Evolutionary conservation across 257 asterid species (phyloP).

Genomic region (Solanum medicagineum): DNA sequence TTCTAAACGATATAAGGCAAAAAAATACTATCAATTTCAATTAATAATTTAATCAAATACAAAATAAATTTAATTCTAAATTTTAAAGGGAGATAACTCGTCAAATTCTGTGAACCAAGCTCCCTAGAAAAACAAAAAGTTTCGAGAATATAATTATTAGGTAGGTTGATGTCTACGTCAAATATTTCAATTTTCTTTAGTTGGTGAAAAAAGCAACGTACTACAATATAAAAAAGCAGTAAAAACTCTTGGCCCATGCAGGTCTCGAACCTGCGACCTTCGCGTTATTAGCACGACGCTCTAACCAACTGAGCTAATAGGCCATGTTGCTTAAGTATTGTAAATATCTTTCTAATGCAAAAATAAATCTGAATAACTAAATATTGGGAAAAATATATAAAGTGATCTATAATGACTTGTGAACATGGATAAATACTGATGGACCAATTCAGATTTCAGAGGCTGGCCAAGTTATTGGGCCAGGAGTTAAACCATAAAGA

Average conservation of each 20-base stretch:
- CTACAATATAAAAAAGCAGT: too few species aligned
- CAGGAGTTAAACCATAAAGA: too few species aligned
- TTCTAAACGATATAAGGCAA: background rate
- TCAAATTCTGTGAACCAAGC: too few species aligned
- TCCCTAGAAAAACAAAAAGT: background rate
- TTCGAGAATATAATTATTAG: background rate
- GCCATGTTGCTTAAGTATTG: background rate
- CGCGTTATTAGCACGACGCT: constrained; percentile 30
- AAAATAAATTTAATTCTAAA: background rate
- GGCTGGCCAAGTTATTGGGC: too few species aligned
- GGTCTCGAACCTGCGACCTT: constrained; percentile 22
- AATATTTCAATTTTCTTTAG: background rate
- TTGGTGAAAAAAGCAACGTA: background rate
- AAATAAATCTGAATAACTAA: too few species aligned
- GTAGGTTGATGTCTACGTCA: background rate
- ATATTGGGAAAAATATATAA: too few species aligned
- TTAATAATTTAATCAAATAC: background rate
- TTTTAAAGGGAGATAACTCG: background rate
- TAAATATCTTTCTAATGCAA: too few species aligned
- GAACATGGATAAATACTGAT: too few species aligned
- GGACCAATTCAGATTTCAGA: too few species aligned
- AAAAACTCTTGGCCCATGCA: background rate
- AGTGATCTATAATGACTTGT: too few species aligned
- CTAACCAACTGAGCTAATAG: constrained; percentile 25
- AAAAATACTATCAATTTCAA: background rate